Base-by-base conservation (phyloP, 2,329 filamentous ascomycete species). In the Hypoxylon sp. region DNA sequence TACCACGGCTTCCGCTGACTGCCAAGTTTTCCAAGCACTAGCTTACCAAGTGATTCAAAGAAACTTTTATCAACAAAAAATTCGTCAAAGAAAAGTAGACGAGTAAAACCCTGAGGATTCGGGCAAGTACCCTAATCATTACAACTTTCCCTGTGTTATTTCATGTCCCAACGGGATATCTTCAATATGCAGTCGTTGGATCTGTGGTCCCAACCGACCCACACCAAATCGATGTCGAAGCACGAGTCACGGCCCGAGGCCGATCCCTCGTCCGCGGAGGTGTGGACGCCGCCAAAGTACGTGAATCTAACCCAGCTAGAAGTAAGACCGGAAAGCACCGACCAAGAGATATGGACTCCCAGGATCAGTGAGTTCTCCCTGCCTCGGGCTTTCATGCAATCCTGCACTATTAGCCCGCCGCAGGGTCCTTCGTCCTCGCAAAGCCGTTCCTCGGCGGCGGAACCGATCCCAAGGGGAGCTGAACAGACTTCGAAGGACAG, bases 381-480 rank as follows among this genome's bases (percentile, higher is more conserved):
- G 11, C 50, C 40, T 6, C 17, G 20, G 5, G 57, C 22, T 2
- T 40, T 42, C 33, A 20, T 42, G 14, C n/a, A 22, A 37, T 22
- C 44, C 17, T 27, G 22, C 40, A 5, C 37, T 30, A 17, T 50
- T 66, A 61, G 61, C 30, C 44, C 17, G 20, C 13, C 48, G 5
- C 59, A 61, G 58, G 40, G 11, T n/a, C 3, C 30, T 10, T 35
- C 31, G 8, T 22, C 30, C 20, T 14, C 33, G 8, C 17, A n/a
- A 31, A 48, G 25, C 25, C 25, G 25, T 27, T 3, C 25, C 25
- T 27, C 25, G 25, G 3, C 25, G 25, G 3, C 25, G 3, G 25
- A 27, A 3, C 25, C 25, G 3, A 27, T 27, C 25, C 25, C 25
- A 1, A 3, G 25, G 25, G 5, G 25, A 27, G 3, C 25, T 3